These are phyloP conservation scores for Botrytis cinerea DNA, from an alignment of 2,329 filamentous ascomycete genomes.

Conservation along the genomic window DNA sequence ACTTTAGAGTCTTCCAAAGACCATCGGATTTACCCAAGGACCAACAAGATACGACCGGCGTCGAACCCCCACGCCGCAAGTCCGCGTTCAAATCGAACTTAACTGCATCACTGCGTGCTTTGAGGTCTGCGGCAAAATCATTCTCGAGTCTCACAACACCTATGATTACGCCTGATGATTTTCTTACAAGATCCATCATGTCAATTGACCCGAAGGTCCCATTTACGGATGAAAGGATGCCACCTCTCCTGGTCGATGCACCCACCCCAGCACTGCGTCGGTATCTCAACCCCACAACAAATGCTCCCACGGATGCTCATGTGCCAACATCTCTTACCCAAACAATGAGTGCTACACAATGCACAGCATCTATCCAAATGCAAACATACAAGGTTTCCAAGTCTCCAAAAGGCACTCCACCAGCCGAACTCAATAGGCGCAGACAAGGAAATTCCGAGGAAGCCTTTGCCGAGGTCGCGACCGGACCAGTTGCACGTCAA, in stretches of 20 bases:
- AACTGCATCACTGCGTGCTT: conserved; percentile 64
- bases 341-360: conserved; percentile 47
- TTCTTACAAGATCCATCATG: conserved; percentile 66
- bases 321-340: conserved; percentile 42
- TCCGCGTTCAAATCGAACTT: conserved; percentile 68
- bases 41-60: conserved; percentile 24
- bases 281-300: conserved; percentile 66
- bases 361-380: conserved; percentile 71
- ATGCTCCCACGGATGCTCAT: conserved; percentile 48
- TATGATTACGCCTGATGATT: conserved; percentile 65
- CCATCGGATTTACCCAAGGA: conserved; percentile 26
- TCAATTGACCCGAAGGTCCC: conserved; percentile 67
- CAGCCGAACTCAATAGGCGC: conserved; percentile 38
- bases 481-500: conserved; percentile 55
- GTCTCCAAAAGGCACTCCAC: conserved; percentile 45
- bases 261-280: conserved; percentile 66
- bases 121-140: conserved; percentile 63
- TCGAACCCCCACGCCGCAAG: conserved; percentile 32
- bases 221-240: conserved; percentile 67
- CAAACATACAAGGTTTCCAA: conserved; percentile 59
- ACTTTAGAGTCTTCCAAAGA: conserved; percentile 51
- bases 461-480: conserved; percentile 42
- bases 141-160: conserved; percentile 64
- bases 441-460: conserved; percentile 37
- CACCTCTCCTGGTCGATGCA: conserved; percentile 62